Conservation (phyloP, 1,284 basidiomycete species). For the Leccinum holopus region DNA sequence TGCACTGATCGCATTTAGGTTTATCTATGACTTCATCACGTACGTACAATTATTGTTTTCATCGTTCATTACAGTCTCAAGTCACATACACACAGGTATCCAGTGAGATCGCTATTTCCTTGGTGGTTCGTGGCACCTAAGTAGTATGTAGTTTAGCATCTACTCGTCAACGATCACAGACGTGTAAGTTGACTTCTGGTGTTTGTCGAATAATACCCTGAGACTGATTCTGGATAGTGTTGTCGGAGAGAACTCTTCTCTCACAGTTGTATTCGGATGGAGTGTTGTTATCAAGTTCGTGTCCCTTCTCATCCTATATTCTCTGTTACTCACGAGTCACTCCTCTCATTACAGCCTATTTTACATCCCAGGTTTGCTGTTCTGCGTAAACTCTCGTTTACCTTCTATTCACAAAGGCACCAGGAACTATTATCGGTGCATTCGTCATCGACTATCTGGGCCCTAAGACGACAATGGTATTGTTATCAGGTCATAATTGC, state of each 20-base stretch:
- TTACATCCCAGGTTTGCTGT: slow-evolving; percentile 56
- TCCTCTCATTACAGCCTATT: slow-evolving; percentile 53
- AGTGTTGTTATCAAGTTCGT: slow-evolving; percentile 72
- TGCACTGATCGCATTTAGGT: slow-evolving; percentile 44
- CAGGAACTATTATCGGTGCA: slow-evolving; percentile 74
- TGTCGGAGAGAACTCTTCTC: slow-evolving; percentile 49
- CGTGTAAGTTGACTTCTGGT: slow-evolving; percentile 42
- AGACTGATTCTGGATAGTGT: slow-evolving; percentile 42
- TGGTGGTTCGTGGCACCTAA: slow-evolving; percentile 3
- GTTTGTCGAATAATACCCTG: not conserved
- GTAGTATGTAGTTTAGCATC: slow-evolving; percentile 63
- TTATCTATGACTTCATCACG: slow-evolving; percentile 82
- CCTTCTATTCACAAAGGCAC: not conserved
- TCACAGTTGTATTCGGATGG: slow-evolving; percentile 73
- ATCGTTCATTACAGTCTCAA: slow-evolving; percentile 1
- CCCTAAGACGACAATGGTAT: slow-evolving; percentile 75
- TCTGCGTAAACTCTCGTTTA: not conserved
- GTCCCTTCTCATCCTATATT: not conserved
- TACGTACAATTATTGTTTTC: slow-evolving; percentile 38
- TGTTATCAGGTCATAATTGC: slow-evolving; percentile 1
- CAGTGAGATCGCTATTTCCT: slow-evolving; percentile 41
- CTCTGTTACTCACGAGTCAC: not conserved
- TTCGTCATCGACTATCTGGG: slow-evolving; percentile 75
- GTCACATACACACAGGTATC: slow-evolving; percentile 44
- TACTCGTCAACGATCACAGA: slow-evolving; percentile 81